Evolutionary conservation across 805 yeast species (phyloP).

Genomic region (Candida loeiensis): DNA sequence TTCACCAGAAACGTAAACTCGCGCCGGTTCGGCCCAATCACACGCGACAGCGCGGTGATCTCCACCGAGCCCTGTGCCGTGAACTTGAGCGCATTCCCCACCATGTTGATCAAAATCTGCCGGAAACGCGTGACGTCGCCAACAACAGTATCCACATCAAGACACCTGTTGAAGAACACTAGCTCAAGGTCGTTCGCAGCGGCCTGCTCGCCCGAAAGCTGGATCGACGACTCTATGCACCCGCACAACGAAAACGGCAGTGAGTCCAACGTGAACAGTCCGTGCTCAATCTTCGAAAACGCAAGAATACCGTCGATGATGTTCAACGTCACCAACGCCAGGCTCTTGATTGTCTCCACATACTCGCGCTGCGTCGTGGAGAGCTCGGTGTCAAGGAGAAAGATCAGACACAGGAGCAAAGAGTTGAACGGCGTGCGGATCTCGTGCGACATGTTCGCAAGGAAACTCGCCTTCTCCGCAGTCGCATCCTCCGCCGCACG

Average conservation of each 20-base stretch:
- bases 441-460: slow-evolving; percentile 56
- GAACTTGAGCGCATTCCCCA: slow-evolving; percentile 54
- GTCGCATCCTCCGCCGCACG: slow-evolving; percentile 50
- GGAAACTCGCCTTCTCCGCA: slow-evolving; percentile 51
- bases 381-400: slow-evolving; percentile 47
- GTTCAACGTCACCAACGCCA: slow-evolving; percentile 49
- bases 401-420: slow-evolving; percentile 45
- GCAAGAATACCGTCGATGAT: slow-evolving; percentile 55
- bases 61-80: slow-evolving; percentile 43
- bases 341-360: slow-evolving; percentile 48
- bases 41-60: slow-evolving; percentile 31
- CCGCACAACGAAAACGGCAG: slow-evolving; percentile 43
- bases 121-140: slow-evolving; percentile 52
- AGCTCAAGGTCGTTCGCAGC: slow-evolving; percentile 42
- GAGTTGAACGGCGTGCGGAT: slow-evolving; percentile 56
- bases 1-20: slow-evolving; percentile 39
- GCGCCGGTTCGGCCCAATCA: slow-evolving; percentile 26
- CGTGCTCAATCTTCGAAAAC: slow-evolving; percentile 54
- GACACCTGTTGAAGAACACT: slow-evolving; percentile 42
- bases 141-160: slow-evolving; percentile 32
- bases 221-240: slow-evolving; percentile 46
- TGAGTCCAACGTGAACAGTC: slow-evolving; percentile 44
- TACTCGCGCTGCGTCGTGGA: slow-evolving; percentile 44
- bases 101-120: slow-evolving; percentile 48
- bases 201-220: slow-evolving; percentile 47